Percentiles rank a stretch among this genome's conserved stretches.
phyloP scores from a whole-genome alignment of 2,329 filamentous ascomycete genomes.

The Diaporthe destruens region DNA sequence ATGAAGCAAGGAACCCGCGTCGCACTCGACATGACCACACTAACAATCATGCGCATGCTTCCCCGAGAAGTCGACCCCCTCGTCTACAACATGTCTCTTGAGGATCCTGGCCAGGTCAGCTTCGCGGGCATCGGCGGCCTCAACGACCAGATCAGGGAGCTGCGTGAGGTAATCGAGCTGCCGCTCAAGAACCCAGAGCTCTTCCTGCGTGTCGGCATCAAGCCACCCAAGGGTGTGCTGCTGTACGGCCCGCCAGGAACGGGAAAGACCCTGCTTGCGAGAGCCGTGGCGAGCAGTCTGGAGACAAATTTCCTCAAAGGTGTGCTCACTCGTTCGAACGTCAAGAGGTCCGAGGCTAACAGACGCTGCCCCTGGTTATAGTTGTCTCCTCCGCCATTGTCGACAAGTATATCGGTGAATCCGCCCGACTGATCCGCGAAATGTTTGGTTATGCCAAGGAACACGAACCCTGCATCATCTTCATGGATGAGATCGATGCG shows the following conservation, averaged over 20 bases:
- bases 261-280: conserved; percentile 93
- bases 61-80: conserved; percentile 97
- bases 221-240: conserved; percentile 96
- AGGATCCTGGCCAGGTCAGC: conserved; percentile 97
- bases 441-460: conserved; percentile 99
- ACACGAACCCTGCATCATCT: conserved; percentile 99
- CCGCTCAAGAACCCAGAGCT: conserved; percentile 99
- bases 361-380: conserved; percentile 53
- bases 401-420: conserved; percentile 99
- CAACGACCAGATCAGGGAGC: conserved; percentile 97
- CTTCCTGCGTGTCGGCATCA: conserved; percentile 96
- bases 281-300: conserved; percentile 94
- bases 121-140: conserved; percentile 97
- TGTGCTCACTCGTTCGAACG: conserved; percentile 55
- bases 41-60: conserved; percentile 99
- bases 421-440: conserved; percentile 94
- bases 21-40: conserved; percentile 98
- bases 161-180: conserved; percentile 97
- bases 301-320: conserved; percentile 99
- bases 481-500: conserved; percentile 99
- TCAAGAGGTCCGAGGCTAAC: conserved; percentile 3
- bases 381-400: conserved; percentile 99
- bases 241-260: conserved; percentile 97
- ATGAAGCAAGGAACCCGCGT: conserved; percentile 98
- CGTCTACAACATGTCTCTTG: conserved; percentile 99